A percentile compares a stretch with the other conserved stretches of the same genome.
Conservation (phyloP, 129 eudicot species). For the Pseudognaphalium luteoalbum region DNA sequence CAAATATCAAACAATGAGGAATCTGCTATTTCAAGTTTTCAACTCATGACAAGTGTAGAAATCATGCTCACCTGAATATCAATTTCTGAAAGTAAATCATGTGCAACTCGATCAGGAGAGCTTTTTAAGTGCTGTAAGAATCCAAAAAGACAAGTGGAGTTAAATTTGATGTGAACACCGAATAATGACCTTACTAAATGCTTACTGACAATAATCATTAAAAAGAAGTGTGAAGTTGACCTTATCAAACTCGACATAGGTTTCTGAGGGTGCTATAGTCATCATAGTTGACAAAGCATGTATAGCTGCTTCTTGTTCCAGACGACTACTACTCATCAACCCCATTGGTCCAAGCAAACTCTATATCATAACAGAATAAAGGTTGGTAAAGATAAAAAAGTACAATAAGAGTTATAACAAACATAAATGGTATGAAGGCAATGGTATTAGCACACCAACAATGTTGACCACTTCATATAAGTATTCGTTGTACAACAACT, state of each 20-base stretch:
- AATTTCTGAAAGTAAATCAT: conserved; percentile 66
- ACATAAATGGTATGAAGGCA: background rate
- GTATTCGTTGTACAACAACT: background rate
- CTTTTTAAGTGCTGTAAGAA: conserved; percentile 59
- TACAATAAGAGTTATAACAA: background rate
- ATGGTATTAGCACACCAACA: background rate
- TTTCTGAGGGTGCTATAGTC: conserved; percentile 75
- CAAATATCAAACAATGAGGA: conserved; percentile 16
- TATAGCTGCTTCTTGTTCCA: conserved; percentile 87
- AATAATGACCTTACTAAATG: background rate
- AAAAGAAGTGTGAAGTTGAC: conserved; percentile 32
- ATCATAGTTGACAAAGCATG: conserved; percentile 83
- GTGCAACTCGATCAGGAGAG: conserved; percentile 78
- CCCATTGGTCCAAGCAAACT: conserved; percentile 80
- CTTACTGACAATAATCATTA: background rate
- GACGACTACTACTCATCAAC: conserved; percentile 62
- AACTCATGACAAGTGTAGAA: conserved; percentile 12
- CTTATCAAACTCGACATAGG: conserved; percentile 81
- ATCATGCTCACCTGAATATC: conserved; percentile 71
- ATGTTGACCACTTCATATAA: conserved; percentile 3
- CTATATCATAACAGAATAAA: conserved; percentile 38
- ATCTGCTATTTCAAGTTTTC: background rate
- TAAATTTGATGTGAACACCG: conserved; percentile 3
- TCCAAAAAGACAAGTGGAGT: conserved; percentile 16
- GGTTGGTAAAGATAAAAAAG: background rate